phyloP scores from a whole-genome alignment of 192 early-diverging fungal species.

The Coemansia sp. region DNA sequence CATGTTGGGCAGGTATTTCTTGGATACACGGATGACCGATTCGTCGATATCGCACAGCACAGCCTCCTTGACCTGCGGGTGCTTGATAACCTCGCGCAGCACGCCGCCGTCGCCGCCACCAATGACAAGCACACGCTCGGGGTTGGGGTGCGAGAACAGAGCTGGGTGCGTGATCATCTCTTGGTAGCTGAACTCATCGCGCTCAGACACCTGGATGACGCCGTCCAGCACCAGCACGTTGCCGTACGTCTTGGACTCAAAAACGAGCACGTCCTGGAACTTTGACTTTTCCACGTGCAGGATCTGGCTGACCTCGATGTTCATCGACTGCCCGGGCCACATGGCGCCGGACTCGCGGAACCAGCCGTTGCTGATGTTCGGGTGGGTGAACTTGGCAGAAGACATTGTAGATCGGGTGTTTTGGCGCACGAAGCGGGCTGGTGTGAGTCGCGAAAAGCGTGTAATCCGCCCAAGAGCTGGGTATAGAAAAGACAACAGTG shows the following conservation, averaged over 20 bases:
- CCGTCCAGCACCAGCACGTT: constrained; percentile 97
- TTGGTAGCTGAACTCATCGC: constrained; percentile 99
- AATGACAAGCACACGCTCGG: constrained; percentile 95
- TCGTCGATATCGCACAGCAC: constrained; percentile 98
- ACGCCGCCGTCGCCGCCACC: constrained; percentile 99
- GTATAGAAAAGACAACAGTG: neutral
- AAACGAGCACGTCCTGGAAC: constrained; percentile 98
- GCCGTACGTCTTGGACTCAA: constrained; percentile 91
- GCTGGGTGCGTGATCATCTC: constrained; percentile 99
- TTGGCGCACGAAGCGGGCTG: neutral
- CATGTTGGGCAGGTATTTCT: constrained; percentile 92
- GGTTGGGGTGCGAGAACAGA: constrained; percentile 91
- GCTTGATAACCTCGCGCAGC: constrained; percentile 96
- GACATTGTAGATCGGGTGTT: constrained; percentile 11
- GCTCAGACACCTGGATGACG: constrained; percentile 96
- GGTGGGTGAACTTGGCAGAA: constrained; percentile 66
- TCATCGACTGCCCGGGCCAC: constrained; percentile 99
- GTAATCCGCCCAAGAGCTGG: neutral
- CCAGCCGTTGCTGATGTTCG: constrained; percentile 94
- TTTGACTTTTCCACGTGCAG: constrained; percentile 92
- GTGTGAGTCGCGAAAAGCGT: neutral
- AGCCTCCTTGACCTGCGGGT: constrained; percentile 88
- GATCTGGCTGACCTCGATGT: constrained; percentile 91
- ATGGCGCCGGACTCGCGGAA: constrained; percentile 91
- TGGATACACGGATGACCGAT: constrained; percentile 85